phyloP scores from a whole-genome alignment of 2,329 filamentous ascomycete genomes.

The Scleromitrula shiraiana region DNA sequence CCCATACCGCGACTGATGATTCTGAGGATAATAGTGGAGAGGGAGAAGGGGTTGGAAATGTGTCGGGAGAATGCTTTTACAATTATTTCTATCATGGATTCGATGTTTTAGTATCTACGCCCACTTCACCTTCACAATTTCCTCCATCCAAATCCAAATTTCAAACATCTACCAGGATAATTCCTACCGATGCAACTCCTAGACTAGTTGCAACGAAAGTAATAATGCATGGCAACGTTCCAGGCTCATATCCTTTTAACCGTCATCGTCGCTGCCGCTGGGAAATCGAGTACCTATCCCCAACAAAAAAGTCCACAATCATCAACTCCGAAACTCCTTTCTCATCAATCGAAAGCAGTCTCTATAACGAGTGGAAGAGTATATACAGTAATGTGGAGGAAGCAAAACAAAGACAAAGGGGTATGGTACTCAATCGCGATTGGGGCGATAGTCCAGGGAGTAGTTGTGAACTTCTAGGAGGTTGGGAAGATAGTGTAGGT shows the following conservation, averaged over 20 bases:
- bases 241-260: slow-evolving; percentile 95
- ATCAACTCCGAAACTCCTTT: slow-evolving; percentile 60
- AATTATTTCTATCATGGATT: slow-evolving; percentile 97
- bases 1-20: slow-evolving; percentile 62
- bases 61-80: slow-evolving; percentile 77
- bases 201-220: slow-evolving; percentile 82
- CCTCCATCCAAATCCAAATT: slow-evolving; percentile 43
- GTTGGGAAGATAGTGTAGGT: slow-evolving; percentile 68
- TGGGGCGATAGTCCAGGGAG: slow-evolving; percentile 89
- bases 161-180: slow-evolving; percentile 17
- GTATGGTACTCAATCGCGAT: slow-evolving; percentile 86
- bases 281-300: slow-evolving; percentile 56
- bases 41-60: slow-evolving; percentile 44
- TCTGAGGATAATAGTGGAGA: slow-evolving; percentile 56
- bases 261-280: slow-evolving; percentile 84
- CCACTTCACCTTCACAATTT: slow-evolving; percentile 54
- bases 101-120: slow-evolving; percentile 81
- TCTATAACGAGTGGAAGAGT: slow-evolving; percentile 63
- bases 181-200: slow-evolving; percentile 36
- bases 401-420: slow-evolving; percentile 46
- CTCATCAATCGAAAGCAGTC: slow-evolving; percentile 57
- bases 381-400: slow-evolving; percentile 51
- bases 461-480: slow-evolving; percentile 72
- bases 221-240: slow-evolving; percentile 90
- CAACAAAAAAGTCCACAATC: slow-evolving; percentile 33